Conservation (phyloP, 805 yeast genomes). For the Yarrowia sp. region DNA sequence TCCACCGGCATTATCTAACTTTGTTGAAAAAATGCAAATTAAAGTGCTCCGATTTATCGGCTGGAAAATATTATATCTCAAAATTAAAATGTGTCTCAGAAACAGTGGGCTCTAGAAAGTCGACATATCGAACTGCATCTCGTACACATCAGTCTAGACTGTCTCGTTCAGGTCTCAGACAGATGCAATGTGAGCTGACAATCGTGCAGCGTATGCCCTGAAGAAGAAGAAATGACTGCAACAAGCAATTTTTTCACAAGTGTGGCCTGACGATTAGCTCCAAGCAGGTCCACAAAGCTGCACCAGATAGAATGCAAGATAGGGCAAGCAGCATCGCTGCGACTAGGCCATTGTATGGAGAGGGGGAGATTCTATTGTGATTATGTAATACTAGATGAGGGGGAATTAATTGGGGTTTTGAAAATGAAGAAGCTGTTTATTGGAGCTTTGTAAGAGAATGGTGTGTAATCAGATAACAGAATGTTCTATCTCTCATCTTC, state of each 20-base stretch:
- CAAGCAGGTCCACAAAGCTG: constrained; percentile 2
- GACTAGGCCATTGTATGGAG: background rate
- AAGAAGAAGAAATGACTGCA: constrained; percentile 2
- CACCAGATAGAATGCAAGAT: constrained; percentile 10
- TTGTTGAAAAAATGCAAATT: background rate
- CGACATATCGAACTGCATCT: background rate
- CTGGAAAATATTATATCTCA: background rate
- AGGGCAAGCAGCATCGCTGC: background rate
- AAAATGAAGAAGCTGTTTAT: too few species aligned
- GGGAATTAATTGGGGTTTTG: too few species aligned
- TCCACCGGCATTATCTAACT: background rate
- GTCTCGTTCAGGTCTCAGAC: background rate
- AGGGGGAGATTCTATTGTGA: background rate
- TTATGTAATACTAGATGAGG: background rate
- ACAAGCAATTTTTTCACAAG: background rate
- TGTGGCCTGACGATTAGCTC: constrained; percentile 11
- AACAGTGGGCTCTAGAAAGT: background rate
- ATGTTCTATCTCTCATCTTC: too few species aligned
- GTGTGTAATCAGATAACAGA: too few species aligned
- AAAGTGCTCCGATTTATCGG: background rate
- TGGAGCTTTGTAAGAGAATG: too few species aligned
- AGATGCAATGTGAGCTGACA: background rate
- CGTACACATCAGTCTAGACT: background rate
- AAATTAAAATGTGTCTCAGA: background rate
- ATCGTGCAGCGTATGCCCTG: background rate